Base-by-base conservation (phyloP, 257 asterid species). In the Perilla frutescens region DNA sequence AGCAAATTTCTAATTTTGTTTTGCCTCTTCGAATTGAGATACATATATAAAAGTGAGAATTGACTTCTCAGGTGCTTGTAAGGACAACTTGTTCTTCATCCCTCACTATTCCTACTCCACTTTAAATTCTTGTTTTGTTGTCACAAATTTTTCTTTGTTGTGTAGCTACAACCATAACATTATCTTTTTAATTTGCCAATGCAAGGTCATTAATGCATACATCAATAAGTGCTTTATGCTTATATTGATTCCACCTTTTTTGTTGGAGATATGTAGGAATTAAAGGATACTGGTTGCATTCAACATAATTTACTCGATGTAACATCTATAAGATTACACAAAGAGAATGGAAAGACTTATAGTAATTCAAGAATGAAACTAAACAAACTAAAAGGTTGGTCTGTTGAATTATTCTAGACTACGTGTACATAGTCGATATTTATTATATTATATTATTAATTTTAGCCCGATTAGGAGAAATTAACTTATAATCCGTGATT, bases 21-120 rank as follows among this genome's bases (percentile, higher is more conserved):
- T 55, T 66, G 87, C 75, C 92, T 79, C 82, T 87, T 87, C 87
- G 83, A 50, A 41, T 7, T 1, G 79, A 77, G 58, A 71, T 56
- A 53, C 70, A 34, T 34, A 34, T 34, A 34, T 1, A 48, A 32
- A 61, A 43, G 4, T 36, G 26, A 73, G 66, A 66, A 53, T 72
- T 80, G 90, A 81, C 90, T 83, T 83, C 80, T 87, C 92, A 83
- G 67, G 36, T 44, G 50, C 44, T 76, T 67, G 54, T 76, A 82
- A 80, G 81, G 87, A 44, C 87, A 79, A 50, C 26, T 53, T 60
- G 37, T 13, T 7, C 40, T 56, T 50, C 57, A 57, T 64, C 70
- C 11, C 36, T 53, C 56, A 39, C 63, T 7, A 12, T 58, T 32
- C 45, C 53, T 14, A 9, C 36, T 37, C 13, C 63, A 39, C 31